Conservation (phyloP, 192 early-diverging fungal species). For the Allomyces arbusculus region DNA sequence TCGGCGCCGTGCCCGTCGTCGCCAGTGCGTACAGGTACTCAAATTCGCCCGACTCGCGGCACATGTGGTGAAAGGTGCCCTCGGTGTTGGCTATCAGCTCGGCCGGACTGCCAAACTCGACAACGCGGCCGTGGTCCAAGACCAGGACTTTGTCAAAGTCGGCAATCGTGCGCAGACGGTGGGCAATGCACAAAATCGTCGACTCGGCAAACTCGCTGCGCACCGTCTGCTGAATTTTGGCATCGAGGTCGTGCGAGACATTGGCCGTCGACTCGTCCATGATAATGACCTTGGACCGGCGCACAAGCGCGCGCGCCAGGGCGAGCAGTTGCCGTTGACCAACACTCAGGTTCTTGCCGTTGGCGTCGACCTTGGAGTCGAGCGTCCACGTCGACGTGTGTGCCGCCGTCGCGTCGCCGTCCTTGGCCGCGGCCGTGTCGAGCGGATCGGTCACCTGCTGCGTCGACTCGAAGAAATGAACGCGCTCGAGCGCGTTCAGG, state of each 20-base stretch:
- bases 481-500: constrained; percentile 47
- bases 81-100: constrained; percentile 35
- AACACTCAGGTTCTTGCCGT: constrained; percentile 57
- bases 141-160: constrained; percentile 73
- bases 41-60: constrained; percentile 59
- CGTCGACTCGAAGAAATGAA: constrained; percentile 14
- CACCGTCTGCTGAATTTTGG: constrained; percentile 68
- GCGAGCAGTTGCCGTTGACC: constrained; percentile 64
- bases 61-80: constrained; percentile 57
- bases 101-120: constrained; percentile 64
- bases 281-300: constrained; percentile 43
- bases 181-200: constrained; percentile 74
- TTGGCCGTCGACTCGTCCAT: constrained; percentile 80
- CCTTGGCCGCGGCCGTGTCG: too few relatives aligned
- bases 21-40: constrained; percentile 45
- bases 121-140: constrained; percentile 49
- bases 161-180: constrained; percentile 61
- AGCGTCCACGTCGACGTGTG: constrained; percentile 31
- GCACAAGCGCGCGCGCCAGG: constrained; percentile 57
- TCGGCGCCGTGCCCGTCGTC: too few relatives aligned
- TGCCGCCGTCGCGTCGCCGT: neutral
- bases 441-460: neutral
- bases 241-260: constrained; percentile 71
- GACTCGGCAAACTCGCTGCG: constrained; percentile 47
- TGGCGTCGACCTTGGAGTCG: constrained; percentile 47